These are phyloP conservation scores for Senna tora DNA, from an alignment of 306 rosid genomes.

Conservation along the genomic window DNA sequence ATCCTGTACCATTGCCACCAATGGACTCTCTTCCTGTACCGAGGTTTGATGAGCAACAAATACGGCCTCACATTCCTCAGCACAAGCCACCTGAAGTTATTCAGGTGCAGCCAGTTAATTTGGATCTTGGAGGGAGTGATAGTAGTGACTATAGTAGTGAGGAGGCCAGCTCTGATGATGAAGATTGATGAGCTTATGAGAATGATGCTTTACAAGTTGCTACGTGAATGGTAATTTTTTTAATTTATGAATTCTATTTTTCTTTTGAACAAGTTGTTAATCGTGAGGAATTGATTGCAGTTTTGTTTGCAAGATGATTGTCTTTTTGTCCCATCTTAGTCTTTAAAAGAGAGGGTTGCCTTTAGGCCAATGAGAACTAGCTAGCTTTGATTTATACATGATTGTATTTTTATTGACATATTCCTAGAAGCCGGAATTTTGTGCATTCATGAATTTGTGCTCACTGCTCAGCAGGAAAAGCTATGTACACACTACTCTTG, in stretches of 20 bases:
- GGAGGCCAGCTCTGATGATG: conserved; percentile 83
- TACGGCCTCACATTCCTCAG: conserved; percentile 57
- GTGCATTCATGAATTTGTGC: neutral
- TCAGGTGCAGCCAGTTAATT: conserved; percentile 85
- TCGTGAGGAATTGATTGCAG: neutral
- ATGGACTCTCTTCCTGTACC: conserved; percentile 63
- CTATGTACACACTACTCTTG: neutral
- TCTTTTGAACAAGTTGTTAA: conserved; percentile 1
- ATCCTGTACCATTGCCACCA: conserved; percentile 85
- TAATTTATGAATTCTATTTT: conserved; percentile 2
- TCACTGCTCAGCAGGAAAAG: neutral
- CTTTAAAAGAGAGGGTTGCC: neutral
- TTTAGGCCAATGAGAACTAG: neutral
- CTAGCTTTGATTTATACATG: neutral
- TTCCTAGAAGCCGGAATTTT: neutral
- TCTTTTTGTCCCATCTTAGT: neutral
- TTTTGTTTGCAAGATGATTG: neutral
- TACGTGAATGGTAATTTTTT: conserved; percentile 21
- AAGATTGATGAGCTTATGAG: conserved; percentile 51
- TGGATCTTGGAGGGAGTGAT: conserved; percentile 86
- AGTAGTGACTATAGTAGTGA: conserved; percentile 90
- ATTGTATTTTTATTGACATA: neutral
- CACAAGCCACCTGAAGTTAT: conserved; percentile 72
- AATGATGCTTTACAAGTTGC: conserved; percentile 24
- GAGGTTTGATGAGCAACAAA: conserved; percentile 61